Evolutionary conservation across 345 rosid genomes (phyloP), one percentile per base, ranked within the genome.

Genomic region (Lumnitzera racemosa): DNA sequence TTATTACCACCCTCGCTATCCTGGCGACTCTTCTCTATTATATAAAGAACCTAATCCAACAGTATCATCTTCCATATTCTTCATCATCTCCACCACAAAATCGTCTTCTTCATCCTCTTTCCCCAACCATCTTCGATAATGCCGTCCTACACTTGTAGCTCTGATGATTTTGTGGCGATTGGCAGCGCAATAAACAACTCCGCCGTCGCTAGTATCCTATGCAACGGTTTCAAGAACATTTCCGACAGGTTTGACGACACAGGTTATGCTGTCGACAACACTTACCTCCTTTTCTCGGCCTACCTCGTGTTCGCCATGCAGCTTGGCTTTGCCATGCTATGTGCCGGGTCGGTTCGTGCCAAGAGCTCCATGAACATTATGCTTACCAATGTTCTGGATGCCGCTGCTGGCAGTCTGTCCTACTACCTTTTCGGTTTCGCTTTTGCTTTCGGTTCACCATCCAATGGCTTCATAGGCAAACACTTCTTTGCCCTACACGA

Each of bases 281-380:
- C 88, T 48, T 88, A 78, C 69, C 91, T 88, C 67, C 89, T 88
- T 68, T 88, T 88, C 78, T 85, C 89, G 5, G 80, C 96, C 66
- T 88, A 88, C 77, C 80, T 88, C 3, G 96, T 81, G 53, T 88
- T 88, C 63, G 74, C 89, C 66, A 85, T 88, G 96, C 91, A 88
- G 60, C 76, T 88, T 0, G 96, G 91, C 58, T 88, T 88, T 25
- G 96, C 96, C 65, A 88, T 88, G 96, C 86, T 88, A 17, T 83
- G 96, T 24, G 89, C 89, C 2, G 91, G 96, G 15, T 88, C 91
- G 1, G 89, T 88, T 50, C 76, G 88, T 2, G 91, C 91, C 54
- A 85, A 88, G 65, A 88, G 85, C 80, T 79, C 89, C 70, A 88
- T 85, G 89, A 88, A 88, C 77, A 88, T 85, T 68, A 83, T 88